These are phyloP conservation scores for Leptodontidium sp. DNA, from an alignment of 2,329 filamentous ascomycete species.

Conservation along the genomic window DNA sequence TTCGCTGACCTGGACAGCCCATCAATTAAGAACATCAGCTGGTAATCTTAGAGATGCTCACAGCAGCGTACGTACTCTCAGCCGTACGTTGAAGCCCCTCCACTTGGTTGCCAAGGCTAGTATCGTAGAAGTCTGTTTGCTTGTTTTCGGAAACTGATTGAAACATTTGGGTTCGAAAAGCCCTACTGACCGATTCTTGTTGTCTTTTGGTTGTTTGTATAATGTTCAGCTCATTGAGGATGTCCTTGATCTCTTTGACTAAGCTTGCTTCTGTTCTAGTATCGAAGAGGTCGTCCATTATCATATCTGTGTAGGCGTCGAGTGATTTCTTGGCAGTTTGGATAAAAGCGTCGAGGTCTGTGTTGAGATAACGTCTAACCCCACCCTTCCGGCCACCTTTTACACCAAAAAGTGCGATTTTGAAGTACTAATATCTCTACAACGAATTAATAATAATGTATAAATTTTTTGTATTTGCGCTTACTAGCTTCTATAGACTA, in stretches of 20 bases:
- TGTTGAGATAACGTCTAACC: too few species aligned
- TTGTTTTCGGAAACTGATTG: not conserved
- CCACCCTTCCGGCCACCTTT: too few species aligned
- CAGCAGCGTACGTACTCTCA: slow-evolving; percentile 11
- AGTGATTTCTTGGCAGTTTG: slow-evolving; percentile 17
- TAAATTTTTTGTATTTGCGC: too few species aligned
- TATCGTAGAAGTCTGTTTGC: slow-evolving; percentile 18
- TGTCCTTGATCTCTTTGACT: slow-evolving; percentile 26
- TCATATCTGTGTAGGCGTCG: slow-evolving; percentile 17
- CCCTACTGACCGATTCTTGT: slow-evolving; percentile 16
- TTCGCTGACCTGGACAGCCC: too few species aligned
- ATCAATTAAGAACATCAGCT: too few species aligned
- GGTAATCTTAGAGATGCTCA: too few species aligned
- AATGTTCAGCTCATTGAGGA: slow-evolving; percentile 25
- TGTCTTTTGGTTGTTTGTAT: slow-evolving; percentile 17
- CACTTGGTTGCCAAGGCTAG: slow-evolving; percentile 12
- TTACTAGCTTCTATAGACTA: too few species aligned
- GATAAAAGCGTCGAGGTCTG: slow-evolving; percentile 4
- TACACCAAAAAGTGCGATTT: too few species aligned
- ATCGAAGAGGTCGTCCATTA: slow-evolving; percentile 20
- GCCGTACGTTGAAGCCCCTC: slow-evolving; percentile 14
- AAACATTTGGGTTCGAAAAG: slow-evolving; percentile 17
- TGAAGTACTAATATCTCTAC: too few species aligned
- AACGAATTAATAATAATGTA: too few species aligned
- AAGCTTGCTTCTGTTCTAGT: slow-evolving; percentile 15